Base-by-base conservation (phyloP, 768 basidiomycete genomes). In the Tulasnella sp. region DNA sequence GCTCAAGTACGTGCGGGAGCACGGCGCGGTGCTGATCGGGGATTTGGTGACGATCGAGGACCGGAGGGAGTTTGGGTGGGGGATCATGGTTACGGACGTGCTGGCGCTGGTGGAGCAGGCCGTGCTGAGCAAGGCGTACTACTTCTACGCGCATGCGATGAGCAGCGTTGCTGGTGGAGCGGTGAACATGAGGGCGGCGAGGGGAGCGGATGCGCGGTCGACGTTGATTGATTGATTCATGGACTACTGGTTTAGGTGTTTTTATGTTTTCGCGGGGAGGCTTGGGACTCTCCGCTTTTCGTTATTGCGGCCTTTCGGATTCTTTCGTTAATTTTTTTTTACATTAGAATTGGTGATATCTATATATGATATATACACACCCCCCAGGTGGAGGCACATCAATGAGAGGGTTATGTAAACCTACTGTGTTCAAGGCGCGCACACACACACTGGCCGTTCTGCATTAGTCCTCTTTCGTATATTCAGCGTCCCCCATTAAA, bases 31-130 rank as follows among this genome's bases (percentile, higher is more conserved):
- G 10, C 78, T 89, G 75, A 83, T 89, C 77, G 58, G 83, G 21
- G 88, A 89, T 79, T 82, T 88, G 7, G 82, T 88, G 68, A 88
- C 87, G 1, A 81, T 83, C 34, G 86, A 87, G 27, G 88, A 88
- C 78, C 79, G 83, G 34, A 24, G 79, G 44, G 77, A 82, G 42
- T 80, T 81, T 19, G 82, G 82, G 12, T 81, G 82, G 82, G 71
- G 62, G 34, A 74, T 82, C 40, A 77, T 83, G 76, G 73, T 82
- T 38, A 83, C 83, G 18, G 83, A 83, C 58, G 82, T 82, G 14
- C 39, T 83, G 52, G 82, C 81, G 12, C 73, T 83, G 34, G 71
- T 83, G n/a, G 83, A 83, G 77, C 83, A 83, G 81, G 80, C 75
- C 31, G 74, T 83, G 46, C n/a, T 83, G 62, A 77, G 81, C 2